Evolutionary conservation across 1,284 basidiomycete genomes (phyloP).

Genomic region (Ganoderma resinaceum): DNA sequence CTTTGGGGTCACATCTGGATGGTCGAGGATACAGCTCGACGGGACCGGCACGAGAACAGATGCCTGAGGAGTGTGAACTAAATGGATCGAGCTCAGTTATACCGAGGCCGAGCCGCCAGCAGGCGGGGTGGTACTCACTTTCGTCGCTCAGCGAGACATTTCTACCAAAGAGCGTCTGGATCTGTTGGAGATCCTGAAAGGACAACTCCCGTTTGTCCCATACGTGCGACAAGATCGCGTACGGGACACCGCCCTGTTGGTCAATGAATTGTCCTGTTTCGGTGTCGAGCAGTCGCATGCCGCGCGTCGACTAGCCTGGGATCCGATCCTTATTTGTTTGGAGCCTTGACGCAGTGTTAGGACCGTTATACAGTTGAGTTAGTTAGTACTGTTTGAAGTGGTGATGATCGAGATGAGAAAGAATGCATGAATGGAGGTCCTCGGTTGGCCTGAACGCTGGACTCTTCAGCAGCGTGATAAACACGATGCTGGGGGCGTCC

Average conservation of each 20-base stretch:
- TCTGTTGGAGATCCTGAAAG: neutral
- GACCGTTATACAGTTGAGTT: too few relatives aligned
- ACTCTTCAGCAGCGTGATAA: neutral
- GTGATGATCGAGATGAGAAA: neutral
- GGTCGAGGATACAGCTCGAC: neutral
- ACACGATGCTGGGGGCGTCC: neutral
- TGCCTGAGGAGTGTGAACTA: neutral
- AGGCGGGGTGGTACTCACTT: neutral
- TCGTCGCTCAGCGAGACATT: neutral
- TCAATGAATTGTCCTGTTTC: neutral
- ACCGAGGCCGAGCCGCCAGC: neutral
- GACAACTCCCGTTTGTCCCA: neutral
- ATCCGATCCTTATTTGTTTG: too few relatives aligned
- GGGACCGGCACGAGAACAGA: neutral
- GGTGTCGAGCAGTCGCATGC: neutral
- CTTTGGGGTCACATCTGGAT: neutral
- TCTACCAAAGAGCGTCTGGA: neutral
- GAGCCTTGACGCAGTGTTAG: too few relatives aligned
- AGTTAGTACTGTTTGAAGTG: too few relatives aligned
- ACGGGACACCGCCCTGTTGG: neutral
- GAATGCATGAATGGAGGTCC: neutral
- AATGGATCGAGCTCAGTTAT: neutral
- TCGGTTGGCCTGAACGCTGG: neutral
- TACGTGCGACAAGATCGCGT: constrained; percentile 1
- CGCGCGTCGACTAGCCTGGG: neutral